Percentiles rank a stretch among this genome's conserved stretches.
Evolutionary conservation across 768 basidiomycete species (phyloP).

Genomic region (Calocera viscosa): DNA sequence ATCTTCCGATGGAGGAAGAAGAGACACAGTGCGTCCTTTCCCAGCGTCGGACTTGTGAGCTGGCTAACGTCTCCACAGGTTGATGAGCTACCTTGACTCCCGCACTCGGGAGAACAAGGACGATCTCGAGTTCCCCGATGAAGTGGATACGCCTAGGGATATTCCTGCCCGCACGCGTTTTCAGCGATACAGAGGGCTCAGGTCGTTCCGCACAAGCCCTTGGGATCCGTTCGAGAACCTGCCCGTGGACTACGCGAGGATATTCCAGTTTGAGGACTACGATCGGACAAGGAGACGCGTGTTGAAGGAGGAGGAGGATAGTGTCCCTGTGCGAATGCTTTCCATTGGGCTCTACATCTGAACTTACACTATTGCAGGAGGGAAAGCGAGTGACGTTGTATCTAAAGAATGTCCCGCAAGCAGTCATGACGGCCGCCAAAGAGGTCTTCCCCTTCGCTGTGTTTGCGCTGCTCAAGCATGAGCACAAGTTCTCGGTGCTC

Average conservation of each 20-base stretch:
- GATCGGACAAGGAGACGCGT: conserved; percentile 68
- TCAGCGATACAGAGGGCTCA: conserved; percentile 81
- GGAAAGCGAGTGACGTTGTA: conserved; percentile 69
- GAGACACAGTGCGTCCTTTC: conserved; percentile 57
- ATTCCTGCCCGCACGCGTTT: conserved; percentile 68
- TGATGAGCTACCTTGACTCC: conserved; percentile 50
- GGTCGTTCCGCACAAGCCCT: conserved; percentile 85
- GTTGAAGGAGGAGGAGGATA: conserved; percentile 52
- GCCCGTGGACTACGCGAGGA: conserved; percentile 82
- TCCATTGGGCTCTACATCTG: neutral
- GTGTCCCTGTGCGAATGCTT: conserved; percentile 47
- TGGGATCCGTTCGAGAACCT: conserved; percentile 98
- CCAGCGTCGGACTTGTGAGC: neutral
- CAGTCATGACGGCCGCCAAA: conserved; percentile 33
- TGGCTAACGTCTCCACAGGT: conserved; percentile 30
- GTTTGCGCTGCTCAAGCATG: conserved; percentile 81
- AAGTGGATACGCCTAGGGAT: conserved; percentile 87
- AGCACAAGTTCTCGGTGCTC: conserved; percentile 86
- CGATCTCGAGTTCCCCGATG: conserved; percentile 85
- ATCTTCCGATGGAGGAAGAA: conserved; percentile 75
- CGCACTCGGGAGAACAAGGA: conserved; percentile 66
- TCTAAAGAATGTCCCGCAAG: conserved; percentile 61
- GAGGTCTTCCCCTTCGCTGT: conserved; percentile 43
- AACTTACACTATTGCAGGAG: conserved; percentile 36
- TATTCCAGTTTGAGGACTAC: conserved; percentile 95